Percentiles rank a stretch among this genome's conserved stretches.
Conservation (phyloP, 768 basidiomycete genomes). For the Boletus tylopilopsis region DNA sequence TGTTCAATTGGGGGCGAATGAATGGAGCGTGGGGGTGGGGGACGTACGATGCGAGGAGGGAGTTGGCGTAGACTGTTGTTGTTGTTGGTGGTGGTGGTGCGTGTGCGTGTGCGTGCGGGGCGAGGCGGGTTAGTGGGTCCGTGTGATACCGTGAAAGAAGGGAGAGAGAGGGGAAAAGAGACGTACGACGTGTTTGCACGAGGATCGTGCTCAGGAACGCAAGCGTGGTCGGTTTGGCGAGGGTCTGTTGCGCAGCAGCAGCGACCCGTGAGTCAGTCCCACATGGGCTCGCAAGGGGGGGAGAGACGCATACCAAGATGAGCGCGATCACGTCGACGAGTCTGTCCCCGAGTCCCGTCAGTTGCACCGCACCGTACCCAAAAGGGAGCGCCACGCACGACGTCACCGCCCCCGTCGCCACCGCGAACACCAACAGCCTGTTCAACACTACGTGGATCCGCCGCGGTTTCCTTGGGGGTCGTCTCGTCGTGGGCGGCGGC, state of each 20-base stretch:
- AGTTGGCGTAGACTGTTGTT: slow-evolving; percentile 30
- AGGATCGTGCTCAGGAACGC: slow-evolving; percentile 20
- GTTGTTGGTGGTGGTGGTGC: too few species aligned
- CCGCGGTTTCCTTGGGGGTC: neutral
- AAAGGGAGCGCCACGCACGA: slow-evolving; percentile 14
- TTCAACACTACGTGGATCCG: slow-evolving; percentile 23
- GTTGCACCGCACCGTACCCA: neutral
- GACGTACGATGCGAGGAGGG: slow-evolving; percentile 27
- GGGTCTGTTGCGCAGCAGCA: slow-evolving; percentile 5
- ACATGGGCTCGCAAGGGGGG: neutral
- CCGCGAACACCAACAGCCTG: slow-evolving; percentile 20
- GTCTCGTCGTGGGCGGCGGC: too few species aligned
- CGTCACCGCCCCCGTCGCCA: slow-evolving; percentile 26
- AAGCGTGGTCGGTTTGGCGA: slow-evolving; percentile 17
- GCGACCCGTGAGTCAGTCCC: neutral
- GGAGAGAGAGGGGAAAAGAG: neutral
- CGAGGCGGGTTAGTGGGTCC: too few species aligned
- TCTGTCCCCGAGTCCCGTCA: slow-evolving; percentile 4
- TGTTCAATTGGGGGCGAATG: too few species aligned
- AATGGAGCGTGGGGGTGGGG: neutral
- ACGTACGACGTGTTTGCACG: slow-evolving; percentile 27
- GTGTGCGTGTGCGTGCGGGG: neutral
- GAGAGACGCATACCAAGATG: slow-evolving; percentile 15
- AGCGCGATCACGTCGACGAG: slow-evolving; percentile 26
- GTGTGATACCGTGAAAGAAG: neutral